A percentile compares a stretch with the other conserved stretches of the same genome.
Conservation (phyloP, 306 rosid genomes). For the Acacia melanoxylon region DNA sequence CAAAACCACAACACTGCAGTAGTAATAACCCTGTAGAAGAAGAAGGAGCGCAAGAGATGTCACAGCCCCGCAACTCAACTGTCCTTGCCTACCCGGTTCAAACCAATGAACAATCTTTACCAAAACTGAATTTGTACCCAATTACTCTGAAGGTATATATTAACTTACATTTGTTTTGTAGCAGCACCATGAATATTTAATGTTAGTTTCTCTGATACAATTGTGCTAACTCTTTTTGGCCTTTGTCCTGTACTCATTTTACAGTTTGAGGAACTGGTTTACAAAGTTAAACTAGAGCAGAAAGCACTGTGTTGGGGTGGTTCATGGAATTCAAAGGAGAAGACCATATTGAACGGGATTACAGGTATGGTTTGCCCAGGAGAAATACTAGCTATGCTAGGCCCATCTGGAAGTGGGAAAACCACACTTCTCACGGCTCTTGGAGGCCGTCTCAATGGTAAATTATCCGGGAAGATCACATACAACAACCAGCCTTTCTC, state of each 20-base stretch:
- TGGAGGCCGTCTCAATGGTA: constrained; percentile 82
- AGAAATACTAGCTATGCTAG: constrained; percentile 92
- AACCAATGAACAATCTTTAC: constrained; percentile 51
- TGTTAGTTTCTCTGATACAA: background rate
- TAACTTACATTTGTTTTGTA: constrained; percentile 24
- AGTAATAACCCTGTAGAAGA: constrained; percentile 28
- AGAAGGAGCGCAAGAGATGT: constrained; percentile 47
- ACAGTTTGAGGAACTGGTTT: constrained; percentile 92
- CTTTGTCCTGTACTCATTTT: constrained; percentile 13
- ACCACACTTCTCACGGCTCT: constrained; percentile 94
- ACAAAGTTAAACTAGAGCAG: constrained; percentile 77
- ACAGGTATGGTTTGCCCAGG: constrained; percentile 89
- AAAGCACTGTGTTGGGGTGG: constrained; percentile 51
- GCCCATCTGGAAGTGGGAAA: constrained; percentile 98
- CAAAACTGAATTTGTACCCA: constrained; percentile 65
- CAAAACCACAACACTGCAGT: constrained; percentile 45
- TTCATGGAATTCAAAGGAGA: constrained; percentile 56
- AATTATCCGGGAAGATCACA: constrained; percentile 75
- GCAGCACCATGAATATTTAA: constrained; percentile 17
- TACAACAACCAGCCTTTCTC: constrained; percentile 81
- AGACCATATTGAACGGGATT: constrained; percentile 73
- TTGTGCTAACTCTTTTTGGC: constrained; percentile 20
- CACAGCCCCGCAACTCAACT: constrained; percentile 46
- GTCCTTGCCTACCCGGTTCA: constrained; percentile 49
- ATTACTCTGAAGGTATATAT: constrained; percentile 73